phyloP scores from a whole-genome alignment of 1,139 yeast genomes.

The Kodamaea ohmeri region DNA sequence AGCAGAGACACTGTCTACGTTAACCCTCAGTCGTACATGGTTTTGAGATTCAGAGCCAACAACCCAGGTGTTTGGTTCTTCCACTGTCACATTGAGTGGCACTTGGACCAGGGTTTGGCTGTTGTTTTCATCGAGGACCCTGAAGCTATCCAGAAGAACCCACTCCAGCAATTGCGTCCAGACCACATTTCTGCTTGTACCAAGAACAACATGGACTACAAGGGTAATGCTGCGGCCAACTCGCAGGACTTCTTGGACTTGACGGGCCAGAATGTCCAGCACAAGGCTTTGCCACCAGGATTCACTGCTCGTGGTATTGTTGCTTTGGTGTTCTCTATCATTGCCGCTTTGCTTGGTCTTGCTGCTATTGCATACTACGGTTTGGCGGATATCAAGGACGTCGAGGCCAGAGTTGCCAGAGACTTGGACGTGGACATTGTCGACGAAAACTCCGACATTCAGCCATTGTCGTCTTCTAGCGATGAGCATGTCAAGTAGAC shows the following conservation, averaged over 20 bases:
- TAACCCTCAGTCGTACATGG: constrained; percentile 66
- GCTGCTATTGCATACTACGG: constrained; percentile 78
- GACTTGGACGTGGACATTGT: constrained; percentile 47
- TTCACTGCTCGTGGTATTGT: constrained; percentile 89
- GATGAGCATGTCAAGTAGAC: constrained; percentile 7
- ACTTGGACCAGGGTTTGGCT: constrained; percentile 60
- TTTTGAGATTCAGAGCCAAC: constrained; percentile 53
- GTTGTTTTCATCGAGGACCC: constrained; percentile 53
- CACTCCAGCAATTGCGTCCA: constrained; percentile 47
- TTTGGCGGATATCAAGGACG: constrained; percentile 61
- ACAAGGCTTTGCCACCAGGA: constrained; percentile 66
- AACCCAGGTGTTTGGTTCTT: constrained; percentile 65
- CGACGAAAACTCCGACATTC: constrained; percentile 13
- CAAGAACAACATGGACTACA: constrained; percentile 17
- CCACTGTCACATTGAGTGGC: constrained; percentile 69
- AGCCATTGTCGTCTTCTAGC: constrained; percentile 9
- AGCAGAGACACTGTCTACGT: constrained; percentile 67
- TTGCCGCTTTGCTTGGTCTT: constrained; percentile 80
- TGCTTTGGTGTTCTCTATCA: constrained; percentile 76
- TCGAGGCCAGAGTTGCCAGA: constrained; percentile 51
- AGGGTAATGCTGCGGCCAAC: constrained; percentile 90
- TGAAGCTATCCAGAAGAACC: constrained; percentile 51
- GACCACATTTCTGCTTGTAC: constrained; percentile 20
- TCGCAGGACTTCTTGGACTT: constrained; percentile 58
- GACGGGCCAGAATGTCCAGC: constrained; percentile 70